phyloP scores from a whole-genome alignment of 148 eudicot species.

The Rhododendron williamsianum region DNA sequence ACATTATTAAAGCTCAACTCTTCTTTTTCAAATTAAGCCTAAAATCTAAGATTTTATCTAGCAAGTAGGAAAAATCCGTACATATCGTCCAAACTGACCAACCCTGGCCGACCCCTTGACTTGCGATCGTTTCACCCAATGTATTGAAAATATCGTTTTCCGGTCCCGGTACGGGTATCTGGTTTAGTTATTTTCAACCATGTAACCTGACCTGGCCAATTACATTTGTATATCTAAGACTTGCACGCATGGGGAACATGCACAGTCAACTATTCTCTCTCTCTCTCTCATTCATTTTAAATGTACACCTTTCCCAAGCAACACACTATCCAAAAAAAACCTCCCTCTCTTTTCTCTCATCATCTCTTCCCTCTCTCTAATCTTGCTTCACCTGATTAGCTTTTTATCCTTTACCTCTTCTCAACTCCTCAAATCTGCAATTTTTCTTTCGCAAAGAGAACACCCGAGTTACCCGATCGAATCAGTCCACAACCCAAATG shows the following conservation, averaged over 20 bases:
- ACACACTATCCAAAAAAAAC: too few relatives aligned
- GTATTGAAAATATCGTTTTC: neutral
- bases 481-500: too few relatives aligned
- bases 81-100: neutral
- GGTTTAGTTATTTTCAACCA: neutral
- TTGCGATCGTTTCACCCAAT: neutral
- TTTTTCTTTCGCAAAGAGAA: too few relatives aligned
- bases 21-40: neutral
- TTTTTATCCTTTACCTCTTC: too few relatives aligned
- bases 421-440: too few relatives aligned
- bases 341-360: neutral
- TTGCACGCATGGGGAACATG: neutral
- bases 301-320: too few relatives aligned
- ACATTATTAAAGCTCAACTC: neutral
- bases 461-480: too few relatives aligned
- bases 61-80: neutral
- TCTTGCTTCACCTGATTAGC: too few relatives aligned
- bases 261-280: neutral
- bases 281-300: neutral
- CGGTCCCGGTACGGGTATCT: too few relatives aligned
- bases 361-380: too few relatives aligned
- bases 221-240: neutral
- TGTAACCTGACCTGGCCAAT: neutral
- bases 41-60: neutral
- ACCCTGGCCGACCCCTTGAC: neutral